phyloP scores from a whole-genome alignment of 331 rosid genomes.

The Malus hybrid region DNA sequence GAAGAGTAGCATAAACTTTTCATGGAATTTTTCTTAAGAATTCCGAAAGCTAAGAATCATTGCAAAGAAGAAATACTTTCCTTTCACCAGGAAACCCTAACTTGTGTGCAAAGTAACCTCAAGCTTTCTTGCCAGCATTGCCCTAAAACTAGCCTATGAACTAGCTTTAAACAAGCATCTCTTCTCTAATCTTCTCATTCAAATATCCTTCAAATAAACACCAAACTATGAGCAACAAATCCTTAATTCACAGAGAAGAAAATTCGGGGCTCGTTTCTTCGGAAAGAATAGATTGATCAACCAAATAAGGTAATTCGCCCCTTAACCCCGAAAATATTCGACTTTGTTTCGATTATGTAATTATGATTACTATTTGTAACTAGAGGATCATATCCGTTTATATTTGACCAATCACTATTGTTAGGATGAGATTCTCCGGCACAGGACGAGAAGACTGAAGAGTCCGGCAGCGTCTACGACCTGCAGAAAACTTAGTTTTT shows the following conservation, averaged over 20 bases:
- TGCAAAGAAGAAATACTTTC: slow-evolving; percentile 43
- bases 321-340: not conserved
- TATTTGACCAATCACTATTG: slow-evolving; percentile 14
- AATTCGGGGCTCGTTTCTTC: slow-evolving; percentile 6
- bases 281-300: slow-evolving; percentile 26
- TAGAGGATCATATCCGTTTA: not conserved
- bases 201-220: slow-evolving; percentile 44
- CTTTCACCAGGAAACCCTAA: slow-evolving; percentile 24
- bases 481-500: slow-evolving; percentile 36
- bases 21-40: not conserved
- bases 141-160: slow-evolving; percentile 9
- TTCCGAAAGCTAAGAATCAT: slow-evolving; percentile 1
- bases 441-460: slow-evolving; percentile 21
- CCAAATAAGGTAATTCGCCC: slow-evolving; percentile 42
- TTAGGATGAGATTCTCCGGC: slow-evolving; percentile 31
- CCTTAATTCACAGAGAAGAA: slow-evolving; percentile 15
- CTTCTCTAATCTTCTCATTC: slow-evolving; percentile 26
- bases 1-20: not conserved
- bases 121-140: slow-evolving; percentile 32
- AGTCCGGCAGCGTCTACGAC: slow-evolving; percentile 24
- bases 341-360: not conserved
- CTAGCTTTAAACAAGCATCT: slow-evolving; percentile 2
- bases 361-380: not conserved
- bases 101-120: slow-evolving; percentile 59
- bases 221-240: slow-evolving; percentile 1